These are phyloP conservation scores for Rhynchospora tenuis DNA, from an alignment of 176 grass and related monocot genomes.

Conservation along the genomic window DNA sequence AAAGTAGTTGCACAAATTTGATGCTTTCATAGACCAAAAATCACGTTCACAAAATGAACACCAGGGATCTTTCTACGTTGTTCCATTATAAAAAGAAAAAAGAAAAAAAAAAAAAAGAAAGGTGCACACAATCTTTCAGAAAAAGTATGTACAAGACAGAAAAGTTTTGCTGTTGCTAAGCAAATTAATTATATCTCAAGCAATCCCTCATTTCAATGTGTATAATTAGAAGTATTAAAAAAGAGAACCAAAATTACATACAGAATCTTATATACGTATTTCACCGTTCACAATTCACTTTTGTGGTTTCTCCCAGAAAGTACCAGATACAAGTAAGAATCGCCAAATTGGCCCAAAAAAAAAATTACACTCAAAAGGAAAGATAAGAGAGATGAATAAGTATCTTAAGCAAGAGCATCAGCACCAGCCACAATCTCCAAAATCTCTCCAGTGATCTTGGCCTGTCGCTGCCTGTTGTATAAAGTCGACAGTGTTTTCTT, in stretches of 20 bases:
- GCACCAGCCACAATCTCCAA: conserved; percentile 76
- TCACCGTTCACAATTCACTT: conserved; percentile 5
- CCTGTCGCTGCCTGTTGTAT: conserved; percentile 75
- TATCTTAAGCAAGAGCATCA: conserved; percentile 30
- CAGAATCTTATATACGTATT: conserved; percentile 4
- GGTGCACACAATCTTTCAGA: neutral
- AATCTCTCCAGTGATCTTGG: conserved; percentile 90
- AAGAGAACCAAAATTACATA: neutral
- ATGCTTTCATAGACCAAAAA: neutral
- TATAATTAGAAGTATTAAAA: neutral
- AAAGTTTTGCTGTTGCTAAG: neutral
- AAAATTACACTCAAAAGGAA: conserved; percentile 8
- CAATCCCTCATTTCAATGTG: neutral
- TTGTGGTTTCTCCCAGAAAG: neutral
- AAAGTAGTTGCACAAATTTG: neutral
- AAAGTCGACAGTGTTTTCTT: conserved; percentile 38
- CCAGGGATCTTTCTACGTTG: neutral
- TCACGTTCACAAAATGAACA: neutral
- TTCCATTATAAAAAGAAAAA: neutral
- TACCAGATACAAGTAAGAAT: conserved; percentile 7
- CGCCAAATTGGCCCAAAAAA: neutral
- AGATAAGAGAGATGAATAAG: neutral
- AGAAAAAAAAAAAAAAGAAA: too few species aligned
- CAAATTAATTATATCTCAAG: conserved; percentile 1
- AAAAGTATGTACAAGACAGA: neutral